Base-by-base conservation (phyloP, 2,329 filamentous ascomycete genomes). In the Nigrospora oryzae region DNA sequence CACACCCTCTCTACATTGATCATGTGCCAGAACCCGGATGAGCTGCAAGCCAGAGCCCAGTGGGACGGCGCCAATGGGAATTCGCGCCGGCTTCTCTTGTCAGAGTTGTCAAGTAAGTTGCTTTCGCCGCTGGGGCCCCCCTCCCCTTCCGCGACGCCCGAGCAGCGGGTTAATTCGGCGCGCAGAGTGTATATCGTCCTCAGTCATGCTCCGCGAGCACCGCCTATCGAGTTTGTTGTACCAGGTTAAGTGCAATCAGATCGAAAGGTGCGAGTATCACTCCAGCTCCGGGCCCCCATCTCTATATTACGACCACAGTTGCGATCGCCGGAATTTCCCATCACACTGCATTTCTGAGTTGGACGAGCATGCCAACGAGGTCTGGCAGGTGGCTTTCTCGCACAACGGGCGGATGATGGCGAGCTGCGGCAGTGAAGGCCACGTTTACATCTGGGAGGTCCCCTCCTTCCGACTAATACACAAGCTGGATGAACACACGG, bases 191-290 rank as follows among this genome's bases (percentile, higher is more conserved):
- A 95, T 98, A 62, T 95, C 93, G 2, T 91, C 93, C 0, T 93
- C 89, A 4, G 87, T 95, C 38, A 97, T 98, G 90, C 85, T 98
- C 44, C 93, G 93, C 2, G 88, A 95, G 58, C 87, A 93, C 62
- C 83, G 93, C 7, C 72, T 98, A 38, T 88, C 89, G 2, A 76
- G 82, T 32, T 71, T 98, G 14, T 70, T 98, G 43, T 76, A 90
- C 46, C 83, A 94, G 52, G 82, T 95, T 34, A 95, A 96, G 61
- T 76, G 84, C 49, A 80, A 75, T 50, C 91, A 96, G 66, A 86
- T 96, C 47, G 78, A 83, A 42, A 79, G 78, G 30, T 98, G 93
- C 61, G 68, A 90, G 35, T 97, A 90, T 63, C 93, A 98, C 66
- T 96, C 94, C 43, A 89, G 83, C 4, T 74, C 81, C 2, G 67